Base-by-base conservation (phyloP, 192 early-diverging fungal genomes). In the Ambispora gerdemannii region DNA sequence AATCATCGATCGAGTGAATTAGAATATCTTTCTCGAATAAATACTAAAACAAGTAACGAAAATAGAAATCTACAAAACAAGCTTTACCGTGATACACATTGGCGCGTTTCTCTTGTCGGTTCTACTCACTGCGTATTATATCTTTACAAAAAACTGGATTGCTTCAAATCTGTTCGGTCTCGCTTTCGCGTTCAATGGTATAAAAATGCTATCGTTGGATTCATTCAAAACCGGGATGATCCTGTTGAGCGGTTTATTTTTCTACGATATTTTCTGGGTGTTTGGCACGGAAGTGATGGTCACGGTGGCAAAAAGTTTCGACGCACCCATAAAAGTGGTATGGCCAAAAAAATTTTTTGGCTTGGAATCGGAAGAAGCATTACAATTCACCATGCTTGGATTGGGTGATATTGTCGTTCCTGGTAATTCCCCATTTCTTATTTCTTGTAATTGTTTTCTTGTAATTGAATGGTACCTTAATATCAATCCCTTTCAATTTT, bases 211-310 rank as follows among this genome's bases (percentile, higher is more conserved):
- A 49, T 89, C 92, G 2, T 80, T 98, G 28, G 95, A 97, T 76
- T 96, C 95, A 6, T 97, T 98, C 86, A 91, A 90, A 76, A 97
- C 94, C 0, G 96, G 95, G n/a, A 94, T 95, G 82, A 91, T 94
- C 31, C 84, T 98, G 58, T 86, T 98, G 30, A 77, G 85, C 24
- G 95, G 91, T 19, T 79, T 98, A 49, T 98, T 98, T 80, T 76
- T 95, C 27, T 98, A 98, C 74, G 96, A 98, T 78, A 87, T 98
- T 59, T 98, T 97, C 71, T 98, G 96, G 96, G 96, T 98, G 68
- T 98, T 98, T 84, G 94, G 94, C 35, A 97, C 96, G 4, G 91
- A 94, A 38, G 96, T 98, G 20, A 98, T 98, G 96, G 96, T 97
- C 4, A 90, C 91, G 7, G 96, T 98, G 24, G 96, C 96, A 47